Evolutionary conservation across 768 basidiomycete species (phyloP), one percentile per base, ranked within the genome.

Genomic region (Leccinum obscurum): DNA sequence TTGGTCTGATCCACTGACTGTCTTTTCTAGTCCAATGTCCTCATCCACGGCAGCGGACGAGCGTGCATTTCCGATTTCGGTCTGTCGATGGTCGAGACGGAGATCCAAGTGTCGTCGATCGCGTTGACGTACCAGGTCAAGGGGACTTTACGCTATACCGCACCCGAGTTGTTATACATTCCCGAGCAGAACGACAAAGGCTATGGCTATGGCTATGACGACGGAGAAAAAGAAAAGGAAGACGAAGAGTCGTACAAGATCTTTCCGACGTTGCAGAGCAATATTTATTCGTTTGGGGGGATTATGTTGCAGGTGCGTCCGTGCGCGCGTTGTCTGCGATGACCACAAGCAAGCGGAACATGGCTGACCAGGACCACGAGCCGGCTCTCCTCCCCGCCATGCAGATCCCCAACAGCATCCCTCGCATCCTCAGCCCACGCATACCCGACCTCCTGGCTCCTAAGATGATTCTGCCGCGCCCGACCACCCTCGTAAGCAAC

Each of bases 401-500:
- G 82, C 14, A 95, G 78, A n/a, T 77, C 79, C 30, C 77, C 76
- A 51, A 96, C 76, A 6, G 89, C 89, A 7, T 83, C 78, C 66
- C 85, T 81, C 1, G 86, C 86, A 10, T 88, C 86, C 9, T 80
- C 68, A 0, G 78, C 74, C 93, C 93, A 95, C 22, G 77, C 73
- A 55, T 93, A 77, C 17, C 87, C 88, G 3, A 92, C 78, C 9
- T 65, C 61, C 8, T 79, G 81, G 11, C 82, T 74, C 0, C 85
- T 84, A 17, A 89, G 73, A 62, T 85, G 87, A 63, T 77, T 85
- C 59, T 77, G 74, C 62, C 85, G 77, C 3, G 77, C 79, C 30
- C 80, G 77, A 64, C 83, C 88, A 6, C 86, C 88, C 61, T 85
- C 81, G 64, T 88, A 89, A 1, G 72, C 70, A 52, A 74, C 75